These are phyloP conservation scores for Arthrobotrys pseudoclavata DNA, from an alignment of 2,329 filamentous ascomycete species.

Conservation along the genomic window DNA sequence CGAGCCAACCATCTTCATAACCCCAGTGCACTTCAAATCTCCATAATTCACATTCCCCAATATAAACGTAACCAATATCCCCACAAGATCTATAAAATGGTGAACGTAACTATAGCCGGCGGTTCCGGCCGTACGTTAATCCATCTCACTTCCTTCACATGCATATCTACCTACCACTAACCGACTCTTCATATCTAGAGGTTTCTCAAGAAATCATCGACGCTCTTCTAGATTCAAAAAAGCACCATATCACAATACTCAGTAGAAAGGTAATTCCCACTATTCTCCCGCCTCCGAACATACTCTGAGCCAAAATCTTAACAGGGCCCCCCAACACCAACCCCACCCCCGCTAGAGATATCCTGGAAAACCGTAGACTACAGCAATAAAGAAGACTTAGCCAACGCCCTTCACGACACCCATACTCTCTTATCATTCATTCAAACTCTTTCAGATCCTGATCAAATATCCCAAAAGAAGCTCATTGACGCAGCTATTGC, in stretches of 20 bases:
- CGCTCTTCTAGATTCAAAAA: constrained; percentile 68
- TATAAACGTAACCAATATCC: no score
- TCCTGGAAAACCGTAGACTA: constrained; percentile 69
- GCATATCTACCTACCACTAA: not conserved
- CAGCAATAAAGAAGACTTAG: constrained; percentile 66
- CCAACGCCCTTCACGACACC: constrained; percentile 67
- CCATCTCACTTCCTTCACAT: constrained; percentile 1
- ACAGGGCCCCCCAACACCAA: not conserved
- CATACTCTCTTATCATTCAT: constrained; percentile 72
- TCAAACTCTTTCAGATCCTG: constrained; percentile 64
- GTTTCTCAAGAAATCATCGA: constrained; percentile 72
- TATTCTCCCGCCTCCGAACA: not conserved
- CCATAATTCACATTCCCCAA: no score
- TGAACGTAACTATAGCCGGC: constrained; percentile 68
- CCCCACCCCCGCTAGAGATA: constrained; percentile 63
- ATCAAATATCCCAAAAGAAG: constrained; percentile 61
- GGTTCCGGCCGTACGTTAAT: constrained; percentile 67
- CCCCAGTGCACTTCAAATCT: no score
- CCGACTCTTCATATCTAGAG: constrained; percentile 65
- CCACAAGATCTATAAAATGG: constrained; percentile 66
- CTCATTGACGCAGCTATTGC: constrained; percentile 67
- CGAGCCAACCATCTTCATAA: no score
- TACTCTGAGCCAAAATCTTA: not conserved
- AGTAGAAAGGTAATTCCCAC: constrained; percentile 67
- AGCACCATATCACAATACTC: constrained; percentile 71